phyloP scores from a whole-genome alignment of 768 basidiomycete genomes.

The Scleroderma bovista region DNA sequence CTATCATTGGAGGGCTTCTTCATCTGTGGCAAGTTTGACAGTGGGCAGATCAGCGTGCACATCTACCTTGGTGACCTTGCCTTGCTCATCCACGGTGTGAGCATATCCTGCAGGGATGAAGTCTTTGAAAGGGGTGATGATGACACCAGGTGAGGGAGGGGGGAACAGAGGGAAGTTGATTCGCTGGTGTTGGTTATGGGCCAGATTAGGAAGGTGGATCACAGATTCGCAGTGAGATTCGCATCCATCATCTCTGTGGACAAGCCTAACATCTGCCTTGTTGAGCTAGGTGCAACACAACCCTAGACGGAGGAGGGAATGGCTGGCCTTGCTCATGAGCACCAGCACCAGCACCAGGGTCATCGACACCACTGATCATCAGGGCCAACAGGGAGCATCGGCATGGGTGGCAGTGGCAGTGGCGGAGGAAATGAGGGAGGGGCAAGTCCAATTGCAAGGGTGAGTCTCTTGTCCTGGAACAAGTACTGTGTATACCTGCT shows the following conservation, averaged over 20 bases:
- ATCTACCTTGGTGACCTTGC: conserved; percentile 22
- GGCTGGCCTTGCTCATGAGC: conserved; percentile 15
- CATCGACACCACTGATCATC: background rate
- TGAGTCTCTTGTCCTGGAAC: conserved; percentile 8
- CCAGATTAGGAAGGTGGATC: too few species aligned
- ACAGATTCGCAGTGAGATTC: too few species aligned
- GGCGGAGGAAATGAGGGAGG: too few species aligned
- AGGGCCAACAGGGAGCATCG: background rate
- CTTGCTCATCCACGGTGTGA: conserved; percentile 2
- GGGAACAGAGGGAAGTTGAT: conserved; percentile 48
- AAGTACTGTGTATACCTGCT: background rate
- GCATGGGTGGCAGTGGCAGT: conserved; percentile 5
- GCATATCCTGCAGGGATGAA: conserved; percentile 29
- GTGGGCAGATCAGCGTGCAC: background rate
- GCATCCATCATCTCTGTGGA: too few species aligned
- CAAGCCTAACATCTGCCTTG: too few species aligned
- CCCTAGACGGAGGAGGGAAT: conserved; percentile 48
- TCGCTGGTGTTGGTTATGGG: too few species aligned
- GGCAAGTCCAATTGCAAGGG: conserved; percentile 23
- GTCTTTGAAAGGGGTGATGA: conserved; percentile 38
- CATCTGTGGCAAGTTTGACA: too few species aligned
- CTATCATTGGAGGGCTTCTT: too few species aligned
- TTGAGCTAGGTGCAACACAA: too few species aligned
- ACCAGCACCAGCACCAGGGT: background rate
- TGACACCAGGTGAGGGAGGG: too few species aligned